Percentiles rank a stretch among this genome's conserved stretches.
These are phyloP conservation scores for Gamsiella multidivaricata DNA, from an alignment of 192 early-diverging fungal species.

Conservation along the genomic window DNA sequence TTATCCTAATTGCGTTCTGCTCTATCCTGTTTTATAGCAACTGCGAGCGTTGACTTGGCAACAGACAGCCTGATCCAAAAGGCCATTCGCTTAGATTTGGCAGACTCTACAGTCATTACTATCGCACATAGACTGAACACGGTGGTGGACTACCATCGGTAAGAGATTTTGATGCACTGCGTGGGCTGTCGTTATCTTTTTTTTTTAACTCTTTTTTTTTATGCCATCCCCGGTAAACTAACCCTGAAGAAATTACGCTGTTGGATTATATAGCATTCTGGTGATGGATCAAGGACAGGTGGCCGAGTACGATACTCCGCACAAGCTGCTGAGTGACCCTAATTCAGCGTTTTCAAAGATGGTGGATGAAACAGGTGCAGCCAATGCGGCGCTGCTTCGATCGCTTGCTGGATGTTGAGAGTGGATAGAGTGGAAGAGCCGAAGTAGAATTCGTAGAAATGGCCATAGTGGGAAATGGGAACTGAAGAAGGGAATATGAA, in stretches of 20 bases:
- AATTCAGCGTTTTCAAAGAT: constrained; percentile 59
- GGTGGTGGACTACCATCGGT: constrained; percentile 57
- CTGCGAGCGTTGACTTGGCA: constrained; percentile 71
- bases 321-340: constrained; percentile 62
- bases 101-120: constrained; percentile 69
- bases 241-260: background rate
- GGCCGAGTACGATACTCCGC: constrained; percentile 75
- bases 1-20: background rate
- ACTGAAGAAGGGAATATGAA: background rate
- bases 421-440: too few species aligned
- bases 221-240: background rate
- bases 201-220: background rate
- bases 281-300: constrained; percentile 83
- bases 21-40: constrained; percentile 36
- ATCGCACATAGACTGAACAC: constrained; percentile 86
- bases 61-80: constrained; percentile 77
- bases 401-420: constrained; percentile 31
- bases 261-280: constrained; percentile 62
- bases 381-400: constrained; percentile 35
- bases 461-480: background rate
- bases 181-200: background rate
- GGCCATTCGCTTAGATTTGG: constrained; percentile 68
- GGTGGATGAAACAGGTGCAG: constrained; percentile 43
- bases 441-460: too few species aligned
- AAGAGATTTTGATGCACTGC: background rate